Base-by-base conservation (phyloP, 768 basidiomycete species). In the Lentinus brumalis region DNA sequence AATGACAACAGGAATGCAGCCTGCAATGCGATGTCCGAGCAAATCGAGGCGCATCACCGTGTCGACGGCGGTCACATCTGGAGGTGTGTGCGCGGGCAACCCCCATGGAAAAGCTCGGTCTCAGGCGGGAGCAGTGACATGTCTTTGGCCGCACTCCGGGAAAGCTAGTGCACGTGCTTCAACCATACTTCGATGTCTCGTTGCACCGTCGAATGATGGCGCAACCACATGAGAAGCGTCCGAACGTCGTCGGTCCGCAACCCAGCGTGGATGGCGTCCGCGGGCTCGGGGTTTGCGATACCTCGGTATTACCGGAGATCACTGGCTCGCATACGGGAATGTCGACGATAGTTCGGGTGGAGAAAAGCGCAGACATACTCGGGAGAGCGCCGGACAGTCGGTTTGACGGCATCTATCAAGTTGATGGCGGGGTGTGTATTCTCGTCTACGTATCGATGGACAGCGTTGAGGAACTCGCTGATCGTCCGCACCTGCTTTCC, bases 221-320 rank as follows among this genome's bases (percentile, higher is more conserved):
- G 16, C 46, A 40, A 31, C 31, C 56, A 31, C 47, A 53, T 16
- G 58, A 53, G 1, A 38, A 3, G 45, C 61, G 58, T 35, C 42
- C 39, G 40, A 82, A 81, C 42, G 81, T 82, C 6, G 79, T 83
- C 52, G 77, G 80, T 64, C 70, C 73, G 38, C 68, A 75, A 44
- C 65, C 79, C 21, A 63, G 69, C 12, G 81, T 84, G 1, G 76
- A 83, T 62, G 81, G 81, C 16, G 72, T 78, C 15, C 52, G 58
- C 35, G 78, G 79, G 57, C 66, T 84, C 32, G 71, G 81, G 49
- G 75, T 78, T 39, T 67, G 60, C 35, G 63, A 64, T 29, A 49
- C 66, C 9, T 60, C 59, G 12, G 51, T 68, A 0, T 64, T 67
- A 41, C 77, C 78, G 0, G 47, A 60, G 5, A 68, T 77, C 31